Conservation (phyloP, 2,329 filamentous ascomycete species). For the Claviceps sp. region DNA sequence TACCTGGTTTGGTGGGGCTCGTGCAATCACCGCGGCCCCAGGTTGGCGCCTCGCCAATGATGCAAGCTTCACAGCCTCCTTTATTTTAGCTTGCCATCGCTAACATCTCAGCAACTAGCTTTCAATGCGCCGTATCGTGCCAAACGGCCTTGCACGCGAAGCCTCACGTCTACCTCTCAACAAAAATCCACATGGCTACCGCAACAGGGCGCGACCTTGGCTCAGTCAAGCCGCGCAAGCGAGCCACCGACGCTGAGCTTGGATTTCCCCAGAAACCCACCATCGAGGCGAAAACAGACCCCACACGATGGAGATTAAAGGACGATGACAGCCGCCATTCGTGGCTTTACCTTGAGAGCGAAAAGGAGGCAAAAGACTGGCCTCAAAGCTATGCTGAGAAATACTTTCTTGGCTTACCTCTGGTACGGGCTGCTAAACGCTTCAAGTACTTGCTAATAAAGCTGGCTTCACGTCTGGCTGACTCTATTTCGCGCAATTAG, state of each 20-base stretch:
- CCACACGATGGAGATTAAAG: slow-evolving; percentile 68
- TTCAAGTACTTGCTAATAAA: not conserved
- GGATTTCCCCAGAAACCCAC: slow-evolving; percentile 31
- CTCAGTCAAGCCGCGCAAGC: slow-evolving; percentile 27
- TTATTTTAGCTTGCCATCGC: not conserved
- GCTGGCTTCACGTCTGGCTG: not conserved
- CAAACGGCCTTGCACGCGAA: not conserved
- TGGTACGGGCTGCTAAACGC: slow-evolving; percentile 36
- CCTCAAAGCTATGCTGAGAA: slow-evolving; percentile 84
- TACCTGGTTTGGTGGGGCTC: not conserved
- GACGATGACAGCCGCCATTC: slow-evolving; percentile 78
- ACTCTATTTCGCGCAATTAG: slow-evolving; percentile 29
- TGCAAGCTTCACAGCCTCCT: too few relatives aligned
- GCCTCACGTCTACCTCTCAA: not conserved
- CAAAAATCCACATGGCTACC: slow-evolving; percentile 14
- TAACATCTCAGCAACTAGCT: not conserved
- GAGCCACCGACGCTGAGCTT: slow-evolving; percentile 25
- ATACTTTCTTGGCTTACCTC: slow-evolving; percentile 68
- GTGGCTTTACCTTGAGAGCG: slow-evolving; percentile 81
- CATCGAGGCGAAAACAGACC: slow-evolving; percentile 55
- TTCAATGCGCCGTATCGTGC: not conserved
- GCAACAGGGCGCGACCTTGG: slow-evolving; percentile 18
- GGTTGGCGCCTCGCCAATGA: too few relatives aligned
- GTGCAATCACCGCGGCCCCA: not conserved
- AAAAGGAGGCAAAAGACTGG: slow-evolving; percentile 59